phyloP scores from a whole-genome alignment of 805 yeast species.

The Ogataea zsoltii region DNA sequence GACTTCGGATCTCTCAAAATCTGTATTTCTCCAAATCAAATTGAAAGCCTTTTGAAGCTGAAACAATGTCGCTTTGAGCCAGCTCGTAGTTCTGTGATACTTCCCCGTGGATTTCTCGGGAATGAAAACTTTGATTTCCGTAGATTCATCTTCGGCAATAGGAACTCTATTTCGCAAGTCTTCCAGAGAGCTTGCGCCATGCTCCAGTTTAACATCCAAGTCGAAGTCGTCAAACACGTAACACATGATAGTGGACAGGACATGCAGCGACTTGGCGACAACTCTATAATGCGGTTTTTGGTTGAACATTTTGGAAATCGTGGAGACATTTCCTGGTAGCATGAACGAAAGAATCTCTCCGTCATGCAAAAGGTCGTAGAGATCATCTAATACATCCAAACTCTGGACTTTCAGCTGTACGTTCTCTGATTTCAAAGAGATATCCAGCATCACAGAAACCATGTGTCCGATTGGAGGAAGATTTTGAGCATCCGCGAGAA shows the following conservation, averaged over 20 bases:
- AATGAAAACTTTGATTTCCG: constrained; percentile 16
- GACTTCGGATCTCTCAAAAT: constrained; percentile 34
- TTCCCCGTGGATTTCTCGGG: constrained; percentile 16
- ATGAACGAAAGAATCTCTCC: constrained; percentile 52
- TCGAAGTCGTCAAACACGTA: constrained; percentile 45
- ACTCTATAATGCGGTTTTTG: constrained; percentile 41
- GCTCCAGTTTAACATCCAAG: constrained; percentile 26
- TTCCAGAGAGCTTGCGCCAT: constrained; percentile 12
- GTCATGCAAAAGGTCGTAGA: constrained; percentile 40
- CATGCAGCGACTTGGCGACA: constrained; percentile 30
- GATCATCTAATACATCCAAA: constrained; percentile 34
- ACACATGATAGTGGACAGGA: constrained; percentile 33
- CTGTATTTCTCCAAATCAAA: constrained; percentile 29
- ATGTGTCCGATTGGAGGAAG: constrained; percentile 50
- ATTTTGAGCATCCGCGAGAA: constrained; percentile 34
- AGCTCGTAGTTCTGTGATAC: constrained; percentile 43
- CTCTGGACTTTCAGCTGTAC: constrained; percentile 34
- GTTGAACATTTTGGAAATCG: constrained; percentile 40
- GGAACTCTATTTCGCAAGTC: constrained; percentile 8
- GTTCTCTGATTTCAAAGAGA: constrained; percentile 29
- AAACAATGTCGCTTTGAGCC: constrained; percentile 55
- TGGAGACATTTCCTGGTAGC: constrained; percentile 53
- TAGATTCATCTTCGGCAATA: not conserved
- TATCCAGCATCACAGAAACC: constrained; percentile 44
- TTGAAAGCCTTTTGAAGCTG: constrained; percentile 51